Evolutionary conservation across 331 rosid genomes (phyloP).

Genomic region (Acacia pycnantha): DNA sequence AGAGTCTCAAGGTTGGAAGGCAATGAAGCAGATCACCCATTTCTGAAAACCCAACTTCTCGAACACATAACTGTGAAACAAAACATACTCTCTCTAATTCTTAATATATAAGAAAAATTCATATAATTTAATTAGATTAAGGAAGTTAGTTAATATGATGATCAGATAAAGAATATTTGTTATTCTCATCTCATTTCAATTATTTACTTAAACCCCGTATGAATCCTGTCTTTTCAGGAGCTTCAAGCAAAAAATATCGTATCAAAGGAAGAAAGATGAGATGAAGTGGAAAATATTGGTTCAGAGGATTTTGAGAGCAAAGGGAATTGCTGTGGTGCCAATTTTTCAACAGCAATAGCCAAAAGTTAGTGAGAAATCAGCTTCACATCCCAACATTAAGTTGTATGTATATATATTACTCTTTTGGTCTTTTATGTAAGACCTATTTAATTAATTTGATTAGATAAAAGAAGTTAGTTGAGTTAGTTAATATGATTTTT

Average conservation of each 20-base stretch:
- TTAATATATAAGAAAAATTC: no score
- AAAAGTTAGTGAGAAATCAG: background rate
- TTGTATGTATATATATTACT: background rate
- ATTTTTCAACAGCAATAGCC: constrained; percentile 35
- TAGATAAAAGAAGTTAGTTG: no score
- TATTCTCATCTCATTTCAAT: background rate
- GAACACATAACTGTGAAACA: constrained; percentile 49
- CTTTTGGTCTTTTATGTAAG: no score
- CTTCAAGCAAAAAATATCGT: constrained; percentile 56
- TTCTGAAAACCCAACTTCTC: constrained; percentile 53
- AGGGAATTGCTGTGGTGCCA: constrained; percentile 47
- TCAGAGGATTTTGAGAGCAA: constrained; percentile 59
- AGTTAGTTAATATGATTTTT: no score
- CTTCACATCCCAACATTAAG: background rate
- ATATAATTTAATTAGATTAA: no score
- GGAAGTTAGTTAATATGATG: no score
- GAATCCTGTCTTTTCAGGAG: constrained; percentile 55
- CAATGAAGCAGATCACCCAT: constrained; percentile 71
- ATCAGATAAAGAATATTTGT: constrained; percentile 44
- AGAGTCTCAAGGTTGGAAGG: constrained; percentile 65
- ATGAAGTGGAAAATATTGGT: constrained; percentile 74
- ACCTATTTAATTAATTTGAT: no score
- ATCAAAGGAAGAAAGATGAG: constrained; percentile 80
- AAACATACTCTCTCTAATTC: background rate
- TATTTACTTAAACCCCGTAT: background rate